phyloP scores from a whole-genome alignment of 2,329 filamentous ascomycete species.

The Corinectria fuckeliana region DNA sequence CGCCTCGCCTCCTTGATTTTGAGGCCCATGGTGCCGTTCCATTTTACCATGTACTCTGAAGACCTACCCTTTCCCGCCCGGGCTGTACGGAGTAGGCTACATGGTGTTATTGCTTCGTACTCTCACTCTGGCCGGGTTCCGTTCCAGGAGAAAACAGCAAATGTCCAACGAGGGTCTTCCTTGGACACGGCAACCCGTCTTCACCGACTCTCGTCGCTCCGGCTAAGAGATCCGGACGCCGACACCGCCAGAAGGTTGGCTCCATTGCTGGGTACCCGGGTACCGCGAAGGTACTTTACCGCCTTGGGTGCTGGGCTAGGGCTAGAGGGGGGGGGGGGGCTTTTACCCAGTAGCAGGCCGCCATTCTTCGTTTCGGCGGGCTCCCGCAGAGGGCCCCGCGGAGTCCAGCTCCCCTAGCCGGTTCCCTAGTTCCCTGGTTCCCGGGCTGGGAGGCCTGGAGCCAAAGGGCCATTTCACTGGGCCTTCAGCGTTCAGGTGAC shows the following conservation, averaged over 20 bases:
- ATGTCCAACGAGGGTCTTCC: conserved; percentile 4
- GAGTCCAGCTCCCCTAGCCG: neutral
- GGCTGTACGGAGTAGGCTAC: no score
- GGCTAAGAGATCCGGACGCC: neutral
- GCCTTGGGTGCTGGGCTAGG: no score
- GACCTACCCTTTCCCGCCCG: no score
- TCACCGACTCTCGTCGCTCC: neutral
- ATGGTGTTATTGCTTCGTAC: no score
- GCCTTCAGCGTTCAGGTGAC: no score
- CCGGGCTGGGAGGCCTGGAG: neutral
- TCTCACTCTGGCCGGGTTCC: neutral
- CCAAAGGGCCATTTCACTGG: no score
- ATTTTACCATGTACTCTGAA: no score
- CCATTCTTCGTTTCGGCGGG: neutral
- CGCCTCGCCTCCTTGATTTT: neutral
- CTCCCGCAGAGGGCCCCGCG: neutral
- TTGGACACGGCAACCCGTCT: neutral
- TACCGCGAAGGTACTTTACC: no score
- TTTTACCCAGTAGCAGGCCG: neutral
- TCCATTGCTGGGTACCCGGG: no score
- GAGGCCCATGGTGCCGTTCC: neutral
- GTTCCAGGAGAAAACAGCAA: neutral
- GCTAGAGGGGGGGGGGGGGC: no score
- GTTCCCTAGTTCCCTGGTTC: neutral
- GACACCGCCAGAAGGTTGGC: neutral